phyloP scores from a whole-genome alignment of 1,139 yeast genomes.

The Nadsonia commutata region DNA sequence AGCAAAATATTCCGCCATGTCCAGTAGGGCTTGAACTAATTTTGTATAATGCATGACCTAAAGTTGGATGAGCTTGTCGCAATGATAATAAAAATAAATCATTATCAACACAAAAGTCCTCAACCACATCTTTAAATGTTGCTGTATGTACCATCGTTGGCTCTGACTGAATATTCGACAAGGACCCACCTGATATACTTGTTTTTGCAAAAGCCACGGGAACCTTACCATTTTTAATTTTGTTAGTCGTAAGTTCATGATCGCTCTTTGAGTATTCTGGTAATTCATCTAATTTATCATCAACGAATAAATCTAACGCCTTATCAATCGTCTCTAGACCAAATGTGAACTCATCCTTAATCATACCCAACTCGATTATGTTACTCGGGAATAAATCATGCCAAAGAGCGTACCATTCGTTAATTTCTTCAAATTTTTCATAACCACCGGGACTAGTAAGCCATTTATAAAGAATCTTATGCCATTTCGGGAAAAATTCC shows the following conservation, averaged over 20 bases:
- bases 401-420: conserved; percentile 23
- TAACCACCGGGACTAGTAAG: conserved; percentile 11
- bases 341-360: conserved; percentile 15
- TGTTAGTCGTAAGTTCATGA: not conserved
- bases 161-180: not conserved
- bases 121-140: conserved; percentile 38
- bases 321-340: conserved; percentile 24
- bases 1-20: conserved; percentile 22
- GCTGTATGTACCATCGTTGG: too few species aligned
- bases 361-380: conserved; percentile 12
- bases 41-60: conserved; percentile 26
- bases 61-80: conserved; percentile 18
- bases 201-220: too few species aligned
- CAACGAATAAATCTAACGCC: conserved; percentile 15
- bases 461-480: conserved; percentile 19
- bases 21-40: conserved; percentile 22
- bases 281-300: not conserved
- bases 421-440: conserved; percentile 15
- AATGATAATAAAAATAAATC: conserved; percentile 24
- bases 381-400: conserved; percentile 15
- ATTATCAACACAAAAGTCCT: conserved; percentile 27
- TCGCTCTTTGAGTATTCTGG: not conserved
- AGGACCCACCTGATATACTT: too few species aligned
- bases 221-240: not conserved
- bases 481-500: conserved; percentile 24